Evolutionary conservation across 352 stramenopile genomes (phyloP).

Genomic region (Plasmopara viticola): DNA sequence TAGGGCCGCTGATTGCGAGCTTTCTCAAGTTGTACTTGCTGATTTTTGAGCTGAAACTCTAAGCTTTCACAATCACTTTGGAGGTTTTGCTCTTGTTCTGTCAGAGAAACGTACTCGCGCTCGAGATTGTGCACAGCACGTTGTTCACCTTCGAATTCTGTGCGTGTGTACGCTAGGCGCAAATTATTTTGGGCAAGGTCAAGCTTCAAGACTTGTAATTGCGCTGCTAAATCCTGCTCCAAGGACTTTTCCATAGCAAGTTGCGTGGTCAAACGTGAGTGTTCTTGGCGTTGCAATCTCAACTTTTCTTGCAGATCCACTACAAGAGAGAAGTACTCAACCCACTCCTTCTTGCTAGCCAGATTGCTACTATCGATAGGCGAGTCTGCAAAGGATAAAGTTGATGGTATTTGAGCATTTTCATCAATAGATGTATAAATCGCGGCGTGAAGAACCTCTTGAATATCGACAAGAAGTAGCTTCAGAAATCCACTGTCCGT

Average conservation of each 20-base stretch:
- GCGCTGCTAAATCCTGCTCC: conserved; percentile 27
- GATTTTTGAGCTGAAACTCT: conserved; percentile 32
- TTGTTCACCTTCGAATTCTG: conserved; percentile 38
- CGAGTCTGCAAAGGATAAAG: neutral
- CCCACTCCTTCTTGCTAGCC: neutral
- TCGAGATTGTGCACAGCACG: conserved; percentile 36
- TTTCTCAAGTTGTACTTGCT: conserved; percentile 33
- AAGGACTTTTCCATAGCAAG: conserved; percentile 45
- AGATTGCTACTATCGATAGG: neutral
- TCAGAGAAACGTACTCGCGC: conserved; percentile 39
- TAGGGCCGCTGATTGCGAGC: conserved; percentile 44
- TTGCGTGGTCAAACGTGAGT: conserved; percentile 16
- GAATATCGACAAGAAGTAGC: conserved; percentile 13
- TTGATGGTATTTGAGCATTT: neutral
- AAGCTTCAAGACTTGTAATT: conserved; percentile 29
- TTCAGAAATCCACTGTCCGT: conserved; percentile 20
- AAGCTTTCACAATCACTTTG: conserved; percentile 42
- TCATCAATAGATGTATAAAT: conserved; percentile 6
- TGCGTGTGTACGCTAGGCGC: conserved; percentile 28
- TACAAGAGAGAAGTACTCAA: conserved; percentile 22
- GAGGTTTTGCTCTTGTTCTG: conserved; percentile 34
- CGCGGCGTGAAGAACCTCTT: conserved; percentile 11
- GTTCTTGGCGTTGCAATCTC: conserved; percentile 15
- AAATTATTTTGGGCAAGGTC: conserved; percentile 33
- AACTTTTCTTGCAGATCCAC: conserved; percentile 16